Evolutionary conservation across 176 grass and related monocot species (phyloP).

Genomic region (Oryza brachyantha): DNA sequence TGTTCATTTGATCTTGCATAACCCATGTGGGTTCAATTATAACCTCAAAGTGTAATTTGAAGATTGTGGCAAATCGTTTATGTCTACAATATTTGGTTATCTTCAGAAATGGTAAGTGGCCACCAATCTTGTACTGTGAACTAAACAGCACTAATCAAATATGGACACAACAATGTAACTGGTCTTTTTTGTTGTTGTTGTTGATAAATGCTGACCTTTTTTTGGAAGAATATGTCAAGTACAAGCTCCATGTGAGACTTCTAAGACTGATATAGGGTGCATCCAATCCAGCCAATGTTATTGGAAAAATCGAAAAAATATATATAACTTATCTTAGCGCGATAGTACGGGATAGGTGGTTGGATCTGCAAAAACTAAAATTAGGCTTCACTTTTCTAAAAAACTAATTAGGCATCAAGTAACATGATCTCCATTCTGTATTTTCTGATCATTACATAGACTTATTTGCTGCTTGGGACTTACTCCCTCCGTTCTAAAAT

Average conservation of each 20-base stretch:
- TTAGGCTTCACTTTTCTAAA: neutral
- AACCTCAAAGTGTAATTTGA: neutral
- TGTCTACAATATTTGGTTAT: slow-evolving; percentile 6
- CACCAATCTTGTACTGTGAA: slow-evolving; percentile 21
- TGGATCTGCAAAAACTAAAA: neutral
- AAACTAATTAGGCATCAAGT: neutral
- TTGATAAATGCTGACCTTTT: neutral
- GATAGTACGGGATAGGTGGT: neutral
- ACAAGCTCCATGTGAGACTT: neutral
- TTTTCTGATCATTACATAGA: neutral
- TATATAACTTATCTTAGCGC: neutral
- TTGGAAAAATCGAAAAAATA: neutral
- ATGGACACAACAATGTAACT: neutral
- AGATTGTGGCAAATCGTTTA: neutral
- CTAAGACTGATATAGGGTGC: slow-evolving; percentile 4
- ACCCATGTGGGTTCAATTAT: slow-evolving; percentile 28
- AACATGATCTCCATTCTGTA: neutral
- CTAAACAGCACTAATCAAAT: neutral
- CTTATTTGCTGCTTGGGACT: neutral
- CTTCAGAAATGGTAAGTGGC: neutral
- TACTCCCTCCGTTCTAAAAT: too few species aligned
- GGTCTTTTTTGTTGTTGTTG: neutral
- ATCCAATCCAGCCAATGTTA: neutral
- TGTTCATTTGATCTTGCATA: slow-evolving; percentile 16
- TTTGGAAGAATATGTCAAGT: neutral